Evolutionary conservation across 768 basidiomycete species (phyloP).

Genomic region (Kwoniella europaea): DNA sequence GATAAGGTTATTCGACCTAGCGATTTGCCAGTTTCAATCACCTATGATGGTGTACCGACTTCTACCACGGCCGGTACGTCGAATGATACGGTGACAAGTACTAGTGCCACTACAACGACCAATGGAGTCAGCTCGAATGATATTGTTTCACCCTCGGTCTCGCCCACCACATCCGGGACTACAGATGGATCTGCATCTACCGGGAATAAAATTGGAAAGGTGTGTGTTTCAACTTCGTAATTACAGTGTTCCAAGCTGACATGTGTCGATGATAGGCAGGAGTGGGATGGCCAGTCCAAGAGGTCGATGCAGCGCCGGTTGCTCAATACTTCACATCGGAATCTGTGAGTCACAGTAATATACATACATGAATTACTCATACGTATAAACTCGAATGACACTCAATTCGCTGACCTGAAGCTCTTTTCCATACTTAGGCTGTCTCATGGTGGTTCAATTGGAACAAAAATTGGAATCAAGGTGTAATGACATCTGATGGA

Average conservation of each 20-base stretch:
- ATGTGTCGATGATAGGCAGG: constrained; percentile 24
- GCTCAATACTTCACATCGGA: constrained; percentile 31
- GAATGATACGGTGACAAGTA: too few relatives aligned
- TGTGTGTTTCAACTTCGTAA: neutral
- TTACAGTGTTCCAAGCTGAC: neutral
- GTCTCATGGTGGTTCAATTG: constrained; percentile 43
- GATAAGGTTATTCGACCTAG: neutral
- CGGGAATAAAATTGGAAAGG: neutral
- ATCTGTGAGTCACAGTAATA: constrained; percentile 27
- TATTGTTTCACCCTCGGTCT: neutral
- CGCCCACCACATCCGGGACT: neutral
- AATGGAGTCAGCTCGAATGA: neutral
- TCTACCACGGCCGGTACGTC: neutral
- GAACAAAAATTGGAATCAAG: constrained; percentile 46
- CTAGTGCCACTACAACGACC: too few relatives aligned
- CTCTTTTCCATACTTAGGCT: neutral
- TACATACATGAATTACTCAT: neutral
- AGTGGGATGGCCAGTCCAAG: constrained; percentile 41
- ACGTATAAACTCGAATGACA: too few relatives aligned
- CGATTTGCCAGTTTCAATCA: neutral
- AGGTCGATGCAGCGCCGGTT: constrained; percentile 28
- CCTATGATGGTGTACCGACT: neutral
- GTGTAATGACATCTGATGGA: constrained; percentile 30
- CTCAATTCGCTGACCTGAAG: neutral
- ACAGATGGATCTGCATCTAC: neutral